Conservation (phyloP, 345 rosid genomes). For the Populus davidiana region DNA sequence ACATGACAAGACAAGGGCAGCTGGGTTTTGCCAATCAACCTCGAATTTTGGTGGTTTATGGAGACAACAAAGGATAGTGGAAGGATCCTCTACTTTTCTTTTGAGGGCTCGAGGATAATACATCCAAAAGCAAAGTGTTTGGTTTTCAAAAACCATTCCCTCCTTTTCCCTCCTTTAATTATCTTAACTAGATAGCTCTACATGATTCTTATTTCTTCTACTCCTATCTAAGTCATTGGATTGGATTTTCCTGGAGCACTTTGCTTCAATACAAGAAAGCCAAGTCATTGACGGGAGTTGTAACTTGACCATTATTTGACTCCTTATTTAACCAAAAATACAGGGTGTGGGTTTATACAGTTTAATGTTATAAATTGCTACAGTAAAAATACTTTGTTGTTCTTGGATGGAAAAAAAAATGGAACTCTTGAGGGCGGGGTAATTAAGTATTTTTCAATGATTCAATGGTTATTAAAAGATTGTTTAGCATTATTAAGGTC, state of each 20-base stretch:
- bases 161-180: neutral
- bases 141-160: neutral
- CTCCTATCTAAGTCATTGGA: neutral
- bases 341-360: too few relatives aligned
- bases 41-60: slow-evolving; percentile 8
- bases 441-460: too few relatives aligned
- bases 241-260: neutral
- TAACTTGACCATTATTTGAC: neutral
- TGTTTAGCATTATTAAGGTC: too few relatives aligned
- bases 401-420: too few relatives aligned
- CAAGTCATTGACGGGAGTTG: neutral
- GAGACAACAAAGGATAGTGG: slow-evolving; percentile 13
- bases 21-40: slow-evolving; percentile 1
- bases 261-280: neutral
- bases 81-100: neutral
- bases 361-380: too few relatives aligned
- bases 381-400: too few relatives aligned
- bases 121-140: neutral
- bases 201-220: neutral
- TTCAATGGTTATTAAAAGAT: too few relatives aligned
- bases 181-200: neutral
- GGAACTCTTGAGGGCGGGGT: too few relatives aligned
- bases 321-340: neutral
- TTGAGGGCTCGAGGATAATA: slow-evolving; percentile 23
- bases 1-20: slow-evolving; percentile 1